Conservation (phyloP, 225 moss, liverwort and hornwort genomes). For the Straminergon stramineum region DNA sequence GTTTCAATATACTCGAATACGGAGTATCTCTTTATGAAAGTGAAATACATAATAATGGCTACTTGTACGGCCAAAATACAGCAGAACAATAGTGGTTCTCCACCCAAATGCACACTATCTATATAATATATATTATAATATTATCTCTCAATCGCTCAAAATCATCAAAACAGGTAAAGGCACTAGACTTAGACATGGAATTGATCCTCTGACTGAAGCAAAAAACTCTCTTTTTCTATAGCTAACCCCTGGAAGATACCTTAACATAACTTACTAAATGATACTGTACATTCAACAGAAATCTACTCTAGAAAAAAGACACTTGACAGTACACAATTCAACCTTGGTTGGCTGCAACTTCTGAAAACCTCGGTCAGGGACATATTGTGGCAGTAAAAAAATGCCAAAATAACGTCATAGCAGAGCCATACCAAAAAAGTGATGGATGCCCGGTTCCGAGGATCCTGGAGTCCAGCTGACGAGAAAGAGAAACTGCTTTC, state of each 20-base stretch:
- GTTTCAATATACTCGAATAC: neutral
- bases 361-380: neutral
- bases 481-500: neutral
- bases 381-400: neutral
- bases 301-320: neutral
- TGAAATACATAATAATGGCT: neutral
- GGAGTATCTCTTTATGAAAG: neutral
- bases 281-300: neutral
- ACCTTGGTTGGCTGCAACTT: neutral
- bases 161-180: constrained; percentile 1
- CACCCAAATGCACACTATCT: neutral
- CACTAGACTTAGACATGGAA: neutral
- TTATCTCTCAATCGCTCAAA: neutral
- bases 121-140: no score
- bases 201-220: neutral
- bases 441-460: constrained; percentile 10
- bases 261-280: neutral
- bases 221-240: neutral
- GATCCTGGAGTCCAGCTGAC: neutral
- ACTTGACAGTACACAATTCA: neutral
- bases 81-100: neutral
- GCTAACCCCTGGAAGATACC: neutral
- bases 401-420: neutral
- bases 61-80: neutral
- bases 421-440: constrained; percentile 35